Base-by-base conservation (phyloP, 2,329 filamentous ascomycete genomes). In the Moelleriella libera region DNA sequence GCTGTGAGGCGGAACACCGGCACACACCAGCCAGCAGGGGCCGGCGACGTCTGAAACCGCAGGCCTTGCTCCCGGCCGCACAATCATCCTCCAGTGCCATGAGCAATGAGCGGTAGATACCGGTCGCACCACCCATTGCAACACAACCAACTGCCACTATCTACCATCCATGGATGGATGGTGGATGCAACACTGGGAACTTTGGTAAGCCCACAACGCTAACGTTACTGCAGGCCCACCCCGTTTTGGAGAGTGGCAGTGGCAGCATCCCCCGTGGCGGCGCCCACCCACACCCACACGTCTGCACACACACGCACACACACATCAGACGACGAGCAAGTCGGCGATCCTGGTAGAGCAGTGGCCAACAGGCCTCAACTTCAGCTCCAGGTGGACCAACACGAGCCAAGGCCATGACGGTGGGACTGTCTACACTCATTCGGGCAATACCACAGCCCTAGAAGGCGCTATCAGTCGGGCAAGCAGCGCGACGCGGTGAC, bases 191-290 rank as follows among this genome's bases (percentile, higher is more conserved):
- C 40, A n/a, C 30, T 32, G 31, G 28, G 21, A 39, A 11, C 14
- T 14, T 46, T 37, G 45, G 6, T 34, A 6, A 14, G n/a, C 28
- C 46, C 46, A 39, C 41, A 47, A 21, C 41, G 46, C 46, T 14
- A 47, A 47, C 41, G 31, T 47, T 21, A 41, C 28, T 44, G 40
- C 31, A n/a, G 46, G 46, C 46, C 46, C 41, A 44, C 46, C 37
- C 31, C 28, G 14, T 39, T 37, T 8, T 12, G n/a, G 30, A 43
- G 12, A 6, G n/a, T 12, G 21, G 9, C 31, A n/a, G 14, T 32
- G 32, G 14, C 21, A 21, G 21, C 21, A 21, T 21, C 21, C 21
- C 21, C 21, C 21, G 21, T 21, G 21, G 21, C 21, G 21, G 21
- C 21, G 21, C 21, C 21, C 21, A 21, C 21, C 21, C 21, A 21